A percentile compares a stretch with the other conserved stretches of the same genome.
phyloP scores from a whole-genome alignment of 2,329 filamentous ascomycete species.

The Coleophoma cylindrospora region DNA sequence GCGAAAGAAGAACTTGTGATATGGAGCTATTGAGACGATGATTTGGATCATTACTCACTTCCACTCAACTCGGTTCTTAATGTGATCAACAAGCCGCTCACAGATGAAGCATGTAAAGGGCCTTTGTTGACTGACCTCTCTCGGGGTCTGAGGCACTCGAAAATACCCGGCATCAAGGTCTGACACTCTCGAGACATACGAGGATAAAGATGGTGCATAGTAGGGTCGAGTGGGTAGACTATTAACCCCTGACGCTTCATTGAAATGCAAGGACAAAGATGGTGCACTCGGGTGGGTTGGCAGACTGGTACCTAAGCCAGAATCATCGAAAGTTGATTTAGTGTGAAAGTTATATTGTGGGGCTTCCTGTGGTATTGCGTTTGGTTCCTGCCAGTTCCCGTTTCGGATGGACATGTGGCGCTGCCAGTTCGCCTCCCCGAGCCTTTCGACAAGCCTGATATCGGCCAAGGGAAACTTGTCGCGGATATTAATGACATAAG shows the following conservation, averaged over 20 bases:
- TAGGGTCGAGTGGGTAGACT: too few relatives aligned
- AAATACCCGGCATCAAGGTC: background rate
- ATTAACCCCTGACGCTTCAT: background rate
- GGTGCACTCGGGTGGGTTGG: slow-evolving; percentile 2
- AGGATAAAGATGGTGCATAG: too few relatives aligned
- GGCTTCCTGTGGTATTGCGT: background rate
- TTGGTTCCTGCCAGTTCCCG: background rate
- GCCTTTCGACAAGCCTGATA: slow-evolving; percentile 2
- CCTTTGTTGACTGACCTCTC: slow-evolving; percentile 2
- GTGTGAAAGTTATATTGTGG: slow-evolving; percentile 2
- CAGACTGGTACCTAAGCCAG: slow-evolving; percentile 2
- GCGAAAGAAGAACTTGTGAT: too few relatives aligned
- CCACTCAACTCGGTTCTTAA: slow-evolving; percentile 6
- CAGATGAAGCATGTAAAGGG: slow-evolving; percentile 5
- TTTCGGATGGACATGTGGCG: slow-evolving; percentile 3
- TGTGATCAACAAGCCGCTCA: slow-evolving; percentile 1
- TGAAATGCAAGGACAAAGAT: slow-evolving; percentile 4
- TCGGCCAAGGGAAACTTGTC: slow-evolving; percentile 3
- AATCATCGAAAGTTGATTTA: slow-evolving; percentile 7
- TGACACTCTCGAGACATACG: background rate
- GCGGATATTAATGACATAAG: slow-evolving; percentile 3
- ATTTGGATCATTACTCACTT: background rate
- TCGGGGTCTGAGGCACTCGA: slow-evolving; percentile 5
- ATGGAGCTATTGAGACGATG: background rate
- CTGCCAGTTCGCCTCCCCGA: slow-evolving; percentile 9